A percentile compares a stretch with the other conserved stretches of the same genome.
Conservation (phyloP, 176 grass and related monocot genomes). For the Oropetium thomaeum region DNA sequence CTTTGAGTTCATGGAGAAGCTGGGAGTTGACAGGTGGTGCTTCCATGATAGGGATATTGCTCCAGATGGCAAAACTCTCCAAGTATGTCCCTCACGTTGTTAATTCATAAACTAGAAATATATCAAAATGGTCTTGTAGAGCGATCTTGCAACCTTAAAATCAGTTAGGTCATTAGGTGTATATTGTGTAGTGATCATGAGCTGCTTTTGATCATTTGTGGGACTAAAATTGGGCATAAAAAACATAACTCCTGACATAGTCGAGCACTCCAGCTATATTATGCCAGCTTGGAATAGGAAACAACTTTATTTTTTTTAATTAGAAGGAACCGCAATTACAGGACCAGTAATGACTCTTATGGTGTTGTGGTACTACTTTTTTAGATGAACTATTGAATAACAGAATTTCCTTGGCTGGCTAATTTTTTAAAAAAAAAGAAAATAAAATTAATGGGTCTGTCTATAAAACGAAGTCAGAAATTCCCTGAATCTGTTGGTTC, state of each 20-base stretch:
- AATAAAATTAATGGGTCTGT: background rate
- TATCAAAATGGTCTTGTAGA: background rate
- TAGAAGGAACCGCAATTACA: slow-evolving; percentile 11
- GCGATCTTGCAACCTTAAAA: background rate
- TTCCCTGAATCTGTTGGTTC: background rate
- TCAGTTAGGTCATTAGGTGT: background rate
- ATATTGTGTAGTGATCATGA: background rate
- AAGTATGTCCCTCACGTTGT: slow-evolving; percentile 35
- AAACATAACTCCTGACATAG: background rate
- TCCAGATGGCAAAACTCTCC: slow-evolving; percentile 73
- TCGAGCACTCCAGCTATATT: background rate
- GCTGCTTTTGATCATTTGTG: background rate
- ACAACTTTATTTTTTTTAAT: background rate
- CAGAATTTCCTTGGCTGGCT: background rate
- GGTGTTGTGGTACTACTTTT: background rate
- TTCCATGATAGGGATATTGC: slow-evolving; percentile 99
- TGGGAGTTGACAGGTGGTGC: slow-evolving; percentile 94
- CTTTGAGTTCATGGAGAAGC: slow-evolving; percentile 95
- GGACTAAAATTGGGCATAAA: background rate
- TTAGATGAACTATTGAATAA: background rate
- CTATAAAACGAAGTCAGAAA: background rate
- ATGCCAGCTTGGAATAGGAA: background rate
- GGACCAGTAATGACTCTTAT: background rate
- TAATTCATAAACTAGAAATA: background rate
- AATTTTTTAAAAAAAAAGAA: background rate